Evolutionary conservation across 352 stramenopile genomes (phyloP), one percentile per base, ranked within the genome.

Genomic region (Pythium inflatum): DNA sequence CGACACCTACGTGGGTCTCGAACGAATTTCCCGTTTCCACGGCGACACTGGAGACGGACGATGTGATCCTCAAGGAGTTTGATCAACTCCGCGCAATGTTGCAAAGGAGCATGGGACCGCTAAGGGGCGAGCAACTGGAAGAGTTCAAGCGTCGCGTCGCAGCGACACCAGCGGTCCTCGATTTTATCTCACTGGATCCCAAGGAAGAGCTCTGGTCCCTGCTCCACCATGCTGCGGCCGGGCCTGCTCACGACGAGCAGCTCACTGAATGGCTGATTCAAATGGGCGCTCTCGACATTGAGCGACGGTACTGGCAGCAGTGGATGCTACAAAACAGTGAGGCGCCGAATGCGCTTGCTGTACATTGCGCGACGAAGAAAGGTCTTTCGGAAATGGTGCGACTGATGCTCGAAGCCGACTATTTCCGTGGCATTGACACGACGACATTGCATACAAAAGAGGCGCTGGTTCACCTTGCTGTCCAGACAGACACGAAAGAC

Each of bases 211-310:
- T 75, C 2, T 31, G 45, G n/a, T 53, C 55, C 36, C 24, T 75
- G 9, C 24, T 73, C 8, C 76, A 83, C 25, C 71, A 78, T 41
- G 78, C 69, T 0, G 74, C 68, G 1, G 76, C 74, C 28, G 78
- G 78, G 0, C 57, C 50, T 43, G 71, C 69, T 6, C 66, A 71
- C 14, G 69, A 83, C 24, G 36, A 24, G 6, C 40, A 62, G 0
- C 67, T 82, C 6, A 66, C 80, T 0, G 75, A 85, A 33, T 85
- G 73, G 70, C 62, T 85, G 36, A 72, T 80, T 51, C 69, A 83
- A 22, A 77, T 82, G 75, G 24, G 61, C 14, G 43, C 49, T 41
- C 49, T 69, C 27, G 2, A 75, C 31, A 4, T 56, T 40, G 59
- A 73, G 40, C 31, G 66, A 36, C 22, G 24, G 62, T 53, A 66